These are phyloP conservation scores for Coccomyxa sp. DNA, from an alignment of 139 green algal genomes.

Conservation along the genomic window DNA sequence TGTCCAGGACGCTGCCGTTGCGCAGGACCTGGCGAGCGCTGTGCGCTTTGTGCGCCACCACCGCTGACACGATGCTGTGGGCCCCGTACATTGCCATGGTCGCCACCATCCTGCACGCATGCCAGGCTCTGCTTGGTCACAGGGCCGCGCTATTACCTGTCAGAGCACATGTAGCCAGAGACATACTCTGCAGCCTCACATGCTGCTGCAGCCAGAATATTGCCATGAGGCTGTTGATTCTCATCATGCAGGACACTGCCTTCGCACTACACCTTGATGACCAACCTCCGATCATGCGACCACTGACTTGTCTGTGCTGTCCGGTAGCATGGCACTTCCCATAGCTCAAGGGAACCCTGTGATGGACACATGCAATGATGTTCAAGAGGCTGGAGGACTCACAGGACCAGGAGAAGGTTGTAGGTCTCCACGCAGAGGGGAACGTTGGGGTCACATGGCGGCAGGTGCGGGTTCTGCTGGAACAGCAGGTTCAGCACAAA, in stretches of 20 bases:
- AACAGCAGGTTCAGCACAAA: conserved; percentile 2
- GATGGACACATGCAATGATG: background rate
- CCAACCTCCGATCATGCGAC: background rate
- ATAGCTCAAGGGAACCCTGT: background rate
- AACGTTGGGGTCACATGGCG: background rate
- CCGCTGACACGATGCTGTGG: background rate
- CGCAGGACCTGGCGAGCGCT: background rate
- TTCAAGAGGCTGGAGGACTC: background rate
- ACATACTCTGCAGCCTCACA: background rate
- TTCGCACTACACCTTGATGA: background rate
- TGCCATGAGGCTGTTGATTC: background rate
- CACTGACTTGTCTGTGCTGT: background rate
- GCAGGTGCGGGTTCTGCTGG: background rate
- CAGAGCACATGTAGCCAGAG: background rate
- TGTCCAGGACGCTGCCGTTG: background rate
- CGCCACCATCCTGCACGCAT: background rate
- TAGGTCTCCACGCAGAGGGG: conserved; percentile 1
- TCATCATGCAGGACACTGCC: background rate
- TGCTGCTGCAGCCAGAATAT: background rate
- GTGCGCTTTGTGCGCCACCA: background rate
- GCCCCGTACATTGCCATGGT: background rate
- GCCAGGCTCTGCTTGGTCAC: background rate
- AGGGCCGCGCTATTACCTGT: background rate
- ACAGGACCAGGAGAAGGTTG: conserved; percentile 4
- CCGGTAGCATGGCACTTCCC: too few relatives aligned